Conservation (phyloP, 768 basidiomycete genomes). For the Tremella yokohamensis region DNA sequence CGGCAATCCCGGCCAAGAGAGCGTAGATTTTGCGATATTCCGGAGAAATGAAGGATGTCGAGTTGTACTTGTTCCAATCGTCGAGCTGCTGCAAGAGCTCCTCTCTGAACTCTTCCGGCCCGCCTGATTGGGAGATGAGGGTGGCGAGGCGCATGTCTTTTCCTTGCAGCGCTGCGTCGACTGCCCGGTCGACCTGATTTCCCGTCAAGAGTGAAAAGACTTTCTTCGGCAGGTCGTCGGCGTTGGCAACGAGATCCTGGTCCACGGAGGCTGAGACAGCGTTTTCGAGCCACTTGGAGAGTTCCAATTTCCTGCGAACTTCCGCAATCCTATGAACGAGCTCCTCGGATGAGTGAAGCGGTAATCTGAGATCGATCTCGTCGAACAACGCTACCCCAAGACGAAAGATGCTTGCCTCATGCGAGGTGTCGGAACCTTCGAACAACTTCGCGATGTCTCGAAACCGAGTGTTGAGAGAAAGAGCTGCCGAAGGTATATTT, state of each 20-base stretch:
- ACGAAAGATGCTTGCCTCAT: slow-evolving; percentile 78
- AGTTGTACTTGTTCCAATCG: slow-evolving; percentile 75
- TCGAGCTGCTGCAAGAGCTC: slow-evolving; percentile 72
- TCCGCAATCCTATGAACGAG: slow-evolving; percentile 61
- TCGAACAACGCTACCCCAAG: slow-evolving; percentile 87
- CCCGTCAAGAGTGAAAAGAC: slow-evolving; percentile 80
- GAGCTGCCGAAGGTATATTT: slow-evolving; percentile 59
- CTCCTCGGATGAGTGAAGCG: slow-evolving; percentile 48
- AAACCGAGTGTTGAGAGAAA: slow-evolving; percentile 65
- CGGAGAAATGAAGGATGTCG: slow-evolving; percentile 65
- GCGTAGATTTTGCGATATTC: slow-evolving; percentile 76
- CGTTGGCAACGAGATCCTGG: slow-evolving; percentile 60
- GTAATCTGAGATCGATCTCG: slow-evolving; percentile 65
- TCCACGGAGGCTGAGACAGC: slow-evolving; percentile 70
- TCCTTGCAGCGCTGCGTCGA: slow-evolving; percentile 66
- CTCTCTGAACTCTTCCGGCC: slow-evolving; percentile 67
- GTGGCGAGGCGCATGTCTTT: slow-evolving; percentile 82
- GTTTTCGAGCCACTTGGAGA: slow-evolving; percentile 80
- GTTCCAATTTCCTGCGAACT: slow-evolving; percentile 69
- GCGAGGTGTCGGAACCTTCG: slow-evolving; percentile 65
- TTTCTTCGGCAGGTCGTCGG: slow-evolving; percentile 52
- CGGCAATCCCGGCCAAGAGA: slow-evolving; percentile 72
- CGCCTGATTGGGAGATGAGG: slow-evolving; percentile 73
- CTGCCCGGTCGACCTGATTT: slow-evolving; percentile 80
- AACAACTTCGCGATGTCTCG: slow-evolving; percentile 71